A percentile compares a stretch with the other conserved stretches of the same genome.
phyloP scores from a whole-genome alignment of 1,284 basidiomycete species.

The Flammula alnicola region DNA sequence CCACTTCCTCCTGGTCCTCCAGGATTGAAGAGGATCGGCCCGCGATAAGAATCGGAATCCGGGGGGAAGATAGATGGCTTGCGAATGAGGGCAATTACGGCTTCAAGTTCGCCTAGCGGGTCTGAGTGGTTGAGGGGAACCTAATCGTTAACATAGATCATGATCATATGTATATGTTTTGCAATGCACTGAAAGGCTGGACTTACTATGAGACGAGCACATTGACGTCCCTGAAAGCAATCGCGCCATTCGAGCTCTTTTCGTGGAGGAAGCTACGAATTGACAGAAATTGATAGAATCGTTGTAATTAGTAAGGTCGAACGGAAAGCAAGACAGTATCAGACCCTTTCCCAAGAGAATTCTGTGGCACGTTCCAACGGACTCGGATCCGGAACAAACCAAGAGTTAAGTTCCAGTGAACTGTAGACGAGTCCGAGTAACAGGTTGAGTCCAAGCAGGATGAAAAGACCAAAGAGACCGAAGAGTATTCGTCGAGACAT shows the following conservation, averaged over 20 bases:
- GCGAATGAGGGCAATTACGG: conserved; percentile 42
- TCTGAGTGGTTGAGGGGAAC: conserved; percentile 44
- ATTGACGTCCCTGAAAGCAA: conserved; percentile 26
- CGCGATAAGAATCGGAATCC: conserved; percentile 37
- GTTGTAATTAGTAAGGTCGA: too few species aligned
- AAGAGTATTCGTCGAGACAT: too few species aligned
- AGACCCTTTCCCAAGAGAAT: too few species aligned
- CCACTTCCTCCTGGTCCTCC: conserved; percentile 56
- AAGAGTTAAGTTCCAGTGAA: too few species aligned
- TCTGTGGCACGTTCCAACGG: too few species aligned
- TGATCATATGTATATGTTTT: conserved; percentile 9
- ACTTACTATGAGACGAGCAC: conserved; percentile 32
- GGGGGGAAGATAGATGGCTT: conserved; percentile 23
- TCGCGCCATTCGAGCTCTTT: conserved; percentile 23
- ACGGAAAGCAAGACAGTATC: too few species aligned
- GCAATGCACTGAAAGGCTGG: conserved; percentile 6
- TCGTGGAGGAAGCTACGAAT: conserved; percentile 20
- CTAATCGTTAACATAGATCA: conserved; percentile 19
- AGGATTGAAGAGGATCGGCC: conserved; percentile 53
- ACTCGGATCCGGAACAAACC: too few species aligned
- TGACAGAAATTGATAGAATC: too few species aligned
- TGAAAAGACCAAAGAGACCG: too few species aligned
- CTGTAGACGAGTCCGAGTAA: too few species aligned
- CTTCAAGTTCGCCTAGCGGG: conserved; percentile 30
- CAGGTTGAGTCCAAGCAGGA: too few species aligned